These are phyloP conservation scores for Trypethelium eluteriae DNA, from an alignment of 495 filamentous ascomycete genomes.

Conservation along the genomic window DNA sequence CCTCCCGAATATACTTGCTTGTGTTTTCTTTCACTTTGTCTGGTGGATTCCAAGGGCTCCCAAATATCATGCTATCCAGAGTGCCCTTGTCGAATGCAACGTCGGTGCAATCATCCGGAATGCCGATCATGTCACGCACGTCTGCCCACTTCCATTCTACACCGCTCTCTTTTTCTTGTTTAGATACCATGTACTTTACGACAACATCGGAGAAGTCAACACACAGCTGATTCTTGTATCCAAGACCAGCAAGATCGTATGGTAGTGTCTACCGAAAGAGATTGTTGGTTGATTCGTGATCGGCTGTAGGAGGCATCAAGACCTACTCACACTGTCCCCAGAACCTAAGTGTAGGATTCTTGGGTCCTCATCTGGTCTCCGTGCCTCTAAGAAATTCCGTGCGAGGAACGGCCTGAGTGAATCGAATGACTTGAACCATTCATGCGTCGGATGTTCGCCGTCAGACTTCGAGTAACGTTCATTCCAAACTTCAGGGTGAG, in stretches of 20 bases:
- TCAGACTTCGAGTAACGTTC: constrained; percentile 38
- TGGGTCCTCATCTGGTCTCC: constrained; percentile 27
- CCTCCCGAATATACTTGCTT: constrained; percentile 46
- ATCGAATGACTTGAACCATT: constrained; percentile 48
- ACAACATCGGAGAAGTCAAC: constrained; percentile 52
- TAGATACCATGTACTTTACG: constrained; percentile 44
- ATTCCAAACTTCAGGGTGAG: constrained; percentile 47
- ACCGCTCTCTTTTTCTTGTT: constrained; percentile 32
- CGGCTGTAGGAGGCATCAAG: not conserved
- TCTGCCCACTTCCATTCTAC: constrained; percentile 47
- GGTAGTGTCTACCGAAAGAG: constrained; percentile 43
- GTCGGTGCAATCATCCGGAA: constrained; percentile 36
- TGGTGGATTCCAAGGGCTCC: constrained; percentile 51
- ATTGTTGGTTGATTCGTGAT: constrained; percentile 13
- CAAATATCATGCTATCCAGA: constrained; percentile 55
- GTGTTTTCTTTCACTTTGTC: constrained; percentile 47
- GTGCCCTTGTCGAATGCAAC: constrained; percentile 57
- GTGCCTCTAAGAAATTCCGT: constrained; percentile 33
- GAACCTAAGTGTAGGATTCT: constrained; percentile 50
- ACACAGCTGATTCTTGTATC: constrained; percentile 49
- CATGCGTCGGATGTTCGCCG: constrained; percentile 33
- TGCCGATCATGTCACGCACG: constrained; percentile 37
- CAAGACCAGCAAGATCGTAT: constrained; percentile 38
- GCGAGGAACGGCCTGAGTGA: constrained; percentile 45
- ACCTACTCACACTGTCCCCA: constrained; percentile 47